phyloP scores from a whole-genome alignment of 306 rosid genomes.

The Medicago lupulina region DNA sequence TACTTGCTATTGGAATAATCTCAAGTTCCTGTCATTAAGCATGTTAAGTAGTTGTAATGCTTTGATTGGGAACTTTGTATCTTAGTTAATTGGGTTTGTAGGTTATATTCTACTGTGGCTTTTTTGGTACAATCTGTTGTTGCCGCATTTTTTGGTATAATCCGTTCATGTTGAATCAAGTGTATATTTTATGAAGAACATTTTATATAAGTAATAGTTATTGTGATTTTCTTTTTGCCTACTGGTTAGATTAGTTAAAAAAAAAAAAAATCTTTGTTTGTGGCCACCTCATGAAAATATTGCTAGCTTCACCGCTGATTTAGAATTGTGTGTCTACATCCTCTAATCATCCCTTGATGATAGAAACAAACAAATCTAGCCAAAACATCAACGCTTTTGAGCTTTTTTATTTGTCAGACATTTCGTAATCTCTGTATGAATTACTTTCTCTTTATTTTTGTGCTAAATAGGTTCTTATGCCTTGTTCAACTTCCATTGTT shows the following conservation, averaged over 20 bases:
- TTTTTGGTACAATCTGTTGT: too few species aligned
- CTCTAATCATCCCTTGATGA: not conserved
- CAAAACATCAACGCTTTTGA: not conserved
- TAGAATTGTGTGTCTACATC: constrained; percentile 23
- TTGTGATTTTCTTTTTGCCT: too few species aligned
- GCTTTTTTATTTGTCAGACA: not conserved
- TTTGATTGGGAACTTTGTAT: not conserved
- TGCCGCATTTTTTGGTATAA: too few species aligned
- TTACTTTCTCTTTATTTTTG: not conserved
- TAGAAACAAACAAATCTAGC: not conserved
- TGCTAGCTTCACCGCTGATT: too few species aligned
- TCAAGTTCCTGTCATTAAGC: not conserved
- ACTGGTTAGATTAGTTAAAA: too few species aligned
- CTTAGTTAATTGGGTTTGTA: not conserved
- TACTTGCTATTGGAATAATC: not conserved
- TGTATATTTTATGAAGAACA: too few species aligned
- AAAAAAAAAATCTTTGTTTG: too few species aligned
- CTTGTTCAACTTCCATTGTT: not conserved
- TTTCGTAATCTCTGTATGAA: not conserved
- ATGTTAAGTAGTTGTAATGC: constrained; percentile 1
- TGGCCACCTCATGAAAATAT: too few species aligned
- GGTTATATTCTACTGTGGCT: too few species aligned
- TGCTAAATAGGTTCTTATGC: not conserved
- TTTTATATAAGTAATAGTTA: too few species aligned
- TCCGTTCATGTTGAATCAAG: too few species aligned